Percentiles rank a stretch among this genome's conserved stretches.
These are phyloP conservation scores for Rhinocladiella similis DNA, from an alignment of 2,329 filamentous ascomycete genomes.

Conservation along the genomic window DNA sequence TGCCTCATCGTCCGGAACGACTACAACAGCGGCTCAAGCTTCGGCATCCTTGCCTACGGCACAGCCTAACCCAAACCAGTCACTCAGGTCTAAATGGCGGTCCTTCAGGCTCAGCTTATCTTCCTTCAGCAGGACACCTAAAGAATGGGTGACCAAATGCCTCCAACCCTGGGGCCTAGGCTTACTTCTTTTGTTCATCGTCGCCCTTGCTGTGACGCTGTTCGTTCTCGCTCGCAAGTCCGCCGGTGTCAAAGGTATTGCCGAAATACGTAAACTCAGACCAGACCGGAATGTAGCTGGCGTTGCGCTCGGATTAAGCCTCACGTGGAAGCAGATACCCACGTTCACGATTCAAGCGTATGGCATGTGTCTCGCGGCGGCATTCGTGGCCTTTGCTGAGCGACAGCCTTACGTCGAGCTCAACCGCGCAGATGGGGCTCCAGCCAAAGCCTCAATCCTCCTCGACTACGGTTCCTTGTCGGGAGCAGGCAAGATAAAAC, in stretches of 20 bases:
- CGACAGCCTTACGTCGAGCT: background rate
- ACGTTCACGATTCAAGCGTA: background rate
- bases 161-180: background rate
- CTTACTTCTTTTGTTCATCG: background rate
- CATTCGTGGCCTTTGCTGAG: background rate
- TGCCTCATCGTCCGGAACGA: no score
- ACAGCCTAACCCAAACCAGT: no score
- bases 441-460: background rate
- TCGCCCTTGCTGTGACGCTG: background rate
- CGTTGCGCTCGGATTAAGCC: background rate
- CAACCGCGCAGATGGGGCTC: background rate
- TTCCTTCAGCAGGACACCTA: background rate
- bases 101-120: no score
- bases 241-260: background rate
- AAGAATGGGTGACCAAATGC: background rate
- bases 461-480: background rate
- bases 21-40: no score
- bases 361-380: background rate
- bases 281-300: background rate
- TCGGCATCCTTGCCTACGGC: no score
- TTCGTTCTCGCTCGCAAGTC: background rate
- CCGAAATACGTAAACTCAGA: background rate
- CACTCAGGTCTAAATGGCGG: no score
- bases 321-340: background rate
- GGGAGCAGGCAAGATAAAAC: background rate